Conservation (phyloP, 2,329 filamentous ascomycete species). For the Fusarium proliferatum region DNA sequence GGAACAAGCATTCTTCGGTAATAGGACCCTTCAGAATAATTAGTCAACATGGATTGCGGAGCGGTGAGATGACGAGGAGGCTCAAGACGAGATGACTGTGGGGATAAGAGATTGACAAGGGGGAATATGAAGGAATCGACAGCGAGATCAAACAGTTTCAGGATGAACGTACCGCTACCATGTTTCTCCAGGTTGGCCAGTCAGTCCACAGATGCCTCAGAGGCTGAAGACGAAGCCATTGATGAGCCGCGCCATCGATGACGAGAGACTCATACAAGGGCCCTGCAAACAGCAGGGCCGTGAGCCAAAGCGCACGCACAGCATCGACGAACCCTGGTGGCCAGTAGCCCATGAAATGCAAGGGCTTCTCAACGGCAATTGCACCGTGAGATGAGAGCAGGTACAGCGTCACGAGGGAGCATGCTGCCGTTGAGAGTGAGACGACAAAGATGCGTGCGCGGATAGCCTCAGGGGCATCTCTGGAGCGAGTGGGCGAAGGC, state of each 20-base stretch:
- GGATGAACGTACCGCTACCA: constrained; percentile 74
- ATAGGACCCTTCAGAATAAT: constrained; percentile 73
- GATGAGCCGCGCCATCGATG: constrained; percentile 75
- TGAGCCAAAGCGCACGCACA: constrained; percentile 73
- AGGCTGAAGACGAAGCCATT: constrained; percentile 68
- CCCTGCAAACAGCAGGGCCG: constrained; percentile 81
- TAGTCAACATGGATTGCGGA: constrained; percentile 25
- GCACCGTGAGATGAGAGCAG: constrained; percentile 68
- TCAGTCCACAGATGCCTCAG: constrained; percentile 72
- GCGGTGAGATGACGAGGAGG: constrained; percentile 38
- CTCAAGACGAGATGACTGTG: constrained; percentile 33
- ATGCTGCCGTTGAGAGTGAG: constrained; percentile 76
- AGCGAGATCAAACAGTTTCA: constrained; percentile 16
- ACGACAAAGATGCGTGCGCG: constrained; percentile 85
- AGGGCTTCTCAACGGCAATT: constrained; percentile 58
- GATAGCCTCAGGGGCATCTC: constrained; percentile 92
- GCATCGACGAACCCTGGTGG: constrained; percentile 76
- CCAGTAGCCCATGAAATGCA: constrained; percentile 84
- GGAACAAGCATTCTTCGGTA: constrained; percentile 94
- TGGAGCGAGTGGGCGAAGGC: constrained; percentile 80
- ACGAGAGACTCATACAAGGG: constrained; percentile 85
- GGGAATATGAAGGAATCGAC: constrained; percentile 27
- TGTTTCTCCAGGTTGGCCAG: constrained; percentile 88
- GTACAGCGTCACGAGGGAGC: constrained; percentile 71
- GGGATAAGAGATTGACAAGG: constrained; percentile 28